Evolutionary conservation across 2,329 filamentous ascomycete genomes (phyloP), one percentile per base, ranked within the genome.

Genomic region (Geosmithia putterillii): DNA sequence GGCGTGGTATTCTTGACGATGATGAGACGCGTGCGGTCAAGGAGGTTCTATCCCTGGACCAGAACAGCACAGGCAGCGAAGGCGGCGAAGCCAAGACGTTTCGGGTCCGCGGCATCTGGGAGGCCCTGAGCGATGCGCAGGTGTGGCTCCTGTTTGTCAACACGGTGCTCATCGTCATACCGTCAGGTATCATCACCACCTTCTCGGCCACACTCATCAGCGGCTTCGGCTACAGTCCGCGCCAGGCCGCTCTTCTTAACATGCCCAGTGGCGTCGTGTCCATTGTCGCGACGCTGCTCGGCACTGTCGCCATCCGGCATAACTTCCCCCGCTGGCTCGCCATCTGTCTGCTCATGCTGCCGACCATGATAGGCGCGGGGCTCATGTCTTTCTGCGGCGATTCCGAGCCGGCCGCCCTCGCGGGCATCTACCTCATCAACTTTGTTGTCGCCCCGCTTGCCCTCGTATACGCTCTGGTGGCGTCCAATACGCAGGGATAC

Each of bases 151-250:
- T 76, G 52, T 52, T 67, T 23, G 35, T 75, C 2, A 34, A 34
- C 28, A 46, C 28, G 20, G 19, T 40, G 9, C 17, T 10, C 17
- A 21, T 54, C 52, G 58, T 55, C 70, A 25, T 72, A 68, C 71
- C 70, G 0, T 67, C 64, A 44, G 73, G 72, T 40, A 70, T 75
- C 28, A 61, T 76, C 40, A 73, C 68, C 1, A 72, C 67, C 2
- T 77, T 74, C 54, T 75, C 73, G 2, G 57, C 72, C 2, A 75
- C 70, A 4, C 57, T 76, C 14, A 74, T 76, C 45, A 58, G 56
- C 22, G 64, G 62, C 44, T 59, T 75, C 32, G 65, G 67, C 12
- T 74, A 69, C 47, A 53, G 52, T 3, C 52, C 67, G 2, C 65
- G 65, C 48, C 53, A 60, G 25, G 59, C 71, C 4, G 70, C 71